Base-by-base conservation (phyloP, 805 yeast genomes). In the Saturnispora zaruensis region DNA sequence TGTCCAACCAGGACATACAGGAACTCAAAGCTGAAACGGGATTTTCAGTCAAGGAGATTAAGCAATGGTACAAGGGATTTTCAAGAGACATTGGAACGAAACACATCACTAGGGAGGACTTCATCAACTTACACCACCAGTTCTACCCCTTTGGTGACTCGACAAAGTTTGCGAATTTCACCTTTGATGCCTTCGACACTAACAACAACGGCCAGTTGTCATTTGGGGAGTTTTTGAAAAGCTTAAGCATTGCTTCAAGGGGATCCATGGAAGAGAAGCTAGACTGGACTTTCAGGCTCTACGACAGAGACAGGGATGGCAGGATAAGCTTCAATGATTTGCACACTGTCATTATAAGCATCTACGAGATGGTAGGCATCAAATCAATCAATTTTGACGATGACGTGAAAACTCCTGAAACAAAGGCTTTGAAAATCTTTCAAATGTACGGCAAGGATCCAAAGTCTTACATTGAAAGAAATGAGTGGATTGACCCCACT, bases 81-180 rank as follows among this genome's bases (percentile, higher is more conserved):
- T 72, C 84, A 40, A 76, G 96, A 62, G 99, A 93, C 65, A 91
- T 96, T 64, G 97, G 97, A 1, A 74, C 80, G 32, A 98, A 98
- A 1, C 90, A 84, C 63, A 72, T 93, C 25, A 79, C 89, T 3
- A 84, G 83, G 60, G 87, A 84, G 44, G 98, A 93, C 62, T 88
- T 93, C 65, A 81, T 84, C 57, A 87, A 87, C 66, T 90, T 93
- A 18, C 95, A 90, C 70, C 87, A 87, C 64, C 98, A 93, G 62
- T 93, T 91, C 66, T 93, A 93, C 73, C 99, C 99, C 18, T 93
- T 93, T 71, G 99, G 99, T 0, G 96, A 91, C 60, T 96, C 99
- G 1, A 78, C 85, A 3, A 91, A 88, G 51, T 93, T 88, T 68
- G 87, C 96, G 50, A 86, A 81, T 51, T 85, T 83, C 58, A 83